phyloP scores from a whole-genome alignment of 1,139 yeast species.

The Candida tetrigidarum region DNA sequence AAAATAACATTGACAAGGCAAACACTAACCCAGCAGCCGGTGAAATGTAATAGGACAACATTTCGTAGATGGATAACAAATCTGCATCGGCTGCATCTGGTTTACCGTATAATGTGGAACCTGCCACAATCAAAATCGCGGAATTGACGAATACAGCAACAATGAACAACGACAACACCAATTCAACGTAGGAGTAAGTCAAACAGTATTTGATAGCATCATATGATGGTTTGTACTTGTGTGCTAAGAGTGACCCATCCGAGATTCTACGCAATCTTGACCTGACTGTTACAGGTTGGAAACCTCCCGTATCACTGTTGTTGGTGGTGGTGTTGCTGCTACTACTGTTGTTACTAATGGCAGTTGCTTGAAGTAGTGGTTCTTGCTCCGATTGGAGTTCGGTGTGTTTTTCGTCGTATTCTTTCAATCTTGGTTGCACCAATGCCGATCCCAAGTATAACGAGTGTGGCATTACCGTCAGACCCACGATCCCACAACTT shows the following conservation, averaged over 20 bases:
- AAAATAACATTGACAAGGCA: constrained; percentile 73
- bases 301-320: constrained; percentile 25
- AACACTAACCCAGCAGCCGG: constrained; percentile 74
- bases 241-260: constrained; percentile 36
- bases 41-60: constrained; percentile 62
- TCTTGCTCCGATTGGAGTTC: too few species aligned
- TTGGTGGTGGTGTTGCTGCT: constrained; percentile 6
- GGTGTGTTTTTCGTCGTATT: constrained; percentile 54
- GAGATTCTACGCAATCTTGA: constrained; percentile 31
- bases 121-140: constrained; percentile 74
- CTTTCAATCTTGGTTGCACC: constrained; percentile 74
- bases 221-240: constrained; percentile 63
- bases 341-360: too few species aligned
- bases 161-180: constrained; percentile 64
- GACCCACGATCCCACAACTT: constrained; percentile 76
- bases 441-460: constrained; percentile 75
- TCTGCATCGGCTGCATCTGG: constrained; percentile 73
- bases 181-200: constrained; percentile 66
- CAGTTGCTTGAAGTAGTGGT: too few species aligned
- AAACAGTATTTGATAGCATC: constrained; percentile 70
- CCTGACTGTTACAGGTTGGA: constrained; percentile 5
- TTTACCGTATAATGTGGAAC: constrained; percentile 64
- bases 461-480: constrained; percentile 87
- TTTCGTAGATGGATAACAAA: constrained; percentile 69
- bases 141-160: constrained; percentile 79